Conservation (phyloP, 2,329 filamentous ascomycete species). For the Diaporthe nobilis region DNA sequence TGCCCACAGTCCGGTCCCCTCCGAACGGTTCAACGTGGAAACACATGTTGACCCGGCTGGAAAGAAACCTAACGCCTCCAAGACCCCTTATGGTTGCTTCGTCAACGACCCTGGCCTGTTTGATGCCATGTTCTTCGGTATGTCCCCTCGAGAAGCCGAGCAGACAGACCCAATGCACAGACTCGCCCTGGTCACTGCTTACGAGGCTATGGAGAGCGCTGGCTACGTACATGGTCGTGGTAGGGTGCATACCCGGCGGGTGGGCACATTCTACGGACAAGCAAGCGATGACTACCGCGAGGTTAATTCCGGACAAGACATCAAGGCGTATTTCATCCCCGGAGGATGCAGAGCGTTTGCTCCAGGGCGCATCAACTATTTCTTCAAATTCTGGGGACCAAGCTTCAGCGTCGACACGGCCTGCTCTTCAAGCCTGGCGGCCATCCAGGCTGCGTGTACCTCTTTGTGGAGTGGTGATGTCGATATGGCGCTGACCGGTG, state of each 20-base stretch:
- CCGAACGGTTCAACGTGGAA: slow-evolving; percentile 79
- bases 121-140: slow-evolving; percentile 85
- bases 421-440: slow-evolving; percentile 56
- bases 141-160: slow-evolving; percentile 82
- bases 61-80: slow-evolving; percentile 79
- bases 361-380: slow-evolving; percentile 63
- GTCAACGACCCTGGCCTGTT: slow-evolving; percentile 80
- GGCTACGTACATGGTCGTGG: slow-evolving; percentile 74
- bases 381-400: slow-evolving; percentile 57
- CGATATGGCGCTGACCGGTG: slow-evolving; percentile 76
- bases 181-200: slow-evolving; percentile 80
- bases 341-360: slow-evolving; percentile 66
- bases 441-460: slow-evolving; percentile 71
- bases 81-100: slow-evolving; percentile 79
- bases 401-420: slow-evolving; percentile 57
- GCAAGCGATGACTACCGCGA: slow-evolving; percentile 86
- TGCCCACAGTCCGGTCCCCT: slow-evolving; percentile 76
- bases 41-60: slow-evolving; percentile 80
- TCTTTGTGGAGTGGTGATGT: slow-evolving; percentile 75
- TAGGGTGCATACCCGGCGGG: slow-evolving; percentile 67
- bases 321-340: slow-evolving; percentile 69
- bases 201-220: slow-evolving; percentile 84
- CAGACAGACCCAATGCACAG: slow-evolving; percentile 84
- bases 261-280: slow-evolving; percentile 83
- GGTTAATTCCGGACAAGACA: slow-evolving; percentile 78